These are phyloP conservation scores for Hericium coralloides DNA, from an alignment of 768 basidiomycete genomes.

Conservation along the genomic window DNA sequence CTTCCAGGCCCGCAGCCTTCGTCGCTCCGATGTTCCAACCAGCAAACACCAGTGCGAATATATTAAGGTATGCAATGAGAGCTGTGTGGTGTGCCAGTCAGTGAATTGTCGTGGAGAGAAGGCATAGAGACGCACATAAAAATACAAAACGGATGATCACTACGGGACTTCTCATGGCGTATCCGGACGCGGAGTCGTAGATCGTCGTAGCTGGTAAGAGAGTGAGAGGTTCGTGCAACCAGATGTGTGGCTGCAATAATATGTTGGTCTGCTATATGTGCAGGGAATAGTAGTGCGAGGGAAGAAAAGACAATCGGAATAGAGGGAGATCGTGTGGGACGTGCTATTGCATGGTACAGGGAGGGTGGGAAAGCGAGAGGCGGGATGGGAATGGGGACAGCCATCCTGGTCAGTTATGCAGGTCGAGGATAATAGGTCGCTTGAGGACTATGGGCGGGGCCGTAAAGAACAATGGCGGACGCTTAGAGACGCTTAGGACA, in stretches of 20 bases:
- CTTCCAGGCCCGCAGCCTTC: not conserved
- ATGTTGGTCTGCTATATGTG: not conserved
- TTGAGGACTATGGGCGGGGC: not conserved
- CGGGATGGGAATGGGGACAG: not conserved
- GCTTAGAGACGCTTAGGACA: no score
- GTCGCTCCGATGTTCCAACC: constrained; percentile 2
- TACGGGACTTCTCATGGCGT: not conserved
- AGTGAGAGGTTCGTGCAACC: not conserved
- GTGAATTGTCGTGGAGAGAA: not conserved
- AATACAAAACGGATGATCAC: constrained; percentile 38
- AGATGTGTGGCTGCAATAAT: not conserved
- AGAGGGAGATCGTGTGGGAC: not conserved
- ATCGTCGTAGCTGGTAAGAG: no score
- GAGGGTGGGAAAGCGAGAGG: not conserved
- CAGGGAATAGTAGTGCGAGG: not conserved
- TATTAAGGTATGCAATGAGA: constrained; percentile 34
- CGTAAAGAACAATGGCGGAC: not conserved
- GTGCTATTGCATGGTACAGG: not conserved
- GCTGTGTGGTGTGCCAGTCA: not conserved
- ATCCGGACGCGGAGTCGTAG: not conserved
- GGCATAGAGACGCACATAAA: constrained; percentile 19
- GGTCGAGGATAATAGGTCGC: not conserved
- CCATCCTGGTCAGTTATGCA: not conserved
- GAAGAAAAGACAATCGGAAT: not conserved
- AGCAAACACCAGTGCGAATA: not conserved